Evolutionary conservation across 345 rosid species (phyloP).

Genomic region (Psidium guajava): DNA sequence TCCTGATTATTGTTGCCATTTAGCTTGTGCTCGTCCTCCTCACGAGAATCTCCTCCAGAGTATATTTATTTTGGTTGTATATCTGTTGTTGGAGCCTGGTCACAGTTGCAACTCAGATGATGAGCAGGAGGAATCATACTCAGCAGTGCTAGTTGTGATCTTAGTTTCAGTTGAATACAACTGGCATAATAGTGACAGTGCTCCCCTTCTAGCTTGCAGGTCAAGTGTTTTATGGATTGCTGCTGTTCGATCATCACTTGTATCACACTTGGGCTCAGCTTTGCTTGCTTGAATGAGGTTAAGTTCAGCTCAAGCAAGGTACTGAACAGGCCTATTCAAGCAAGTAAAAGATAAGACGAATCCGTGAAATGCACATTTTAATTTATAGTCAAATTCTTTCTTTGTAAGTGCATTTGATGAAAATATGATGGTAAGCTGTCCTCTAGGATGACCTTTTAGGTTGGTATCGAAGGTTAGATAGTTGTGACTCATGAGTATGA

Average conservation of each 20-base stretch:
- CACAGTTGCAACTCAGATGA: not conserved
- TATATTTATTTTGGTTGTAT: not conserved
- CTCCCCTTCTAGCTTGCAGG: not conserved
- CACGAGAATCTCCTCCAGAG: not conserved
- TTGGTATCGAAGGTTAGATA: not conserved
- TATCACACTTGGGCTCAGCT: not conserved
- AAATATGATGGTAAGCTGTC: not conserved
- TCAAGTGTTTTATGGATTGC: not conserved
- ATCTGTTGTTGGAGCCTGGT: not conserved
- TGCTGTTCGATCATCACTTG: not conserved
- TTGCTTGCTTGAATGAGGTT: not conserved
- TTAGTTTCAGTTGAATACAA: not conserved
- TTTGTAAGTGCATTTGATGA: not conserved
- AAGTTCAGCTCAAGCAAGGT: not conserved
- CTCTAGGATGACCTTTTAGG: not conserved
- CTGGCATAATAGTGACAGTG: not conserved
- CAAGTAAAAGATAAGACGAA: not conserved
- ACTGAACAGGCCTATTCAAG: not conserved
- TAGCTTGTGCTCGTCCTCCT: not conserved
- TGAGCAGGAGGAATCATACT: not conserved
- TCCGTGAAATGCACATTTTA: not conserved
- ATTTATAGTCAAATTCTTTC: not conserved
- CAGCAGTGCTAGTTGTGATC: not conserved
- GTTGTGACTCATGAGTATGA: not conserved
- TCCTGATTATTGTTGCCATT: no score